Evolutionary conservation across 1,139 yeast species (phyloP).

Genomic region (Candida albicans): DNA sequence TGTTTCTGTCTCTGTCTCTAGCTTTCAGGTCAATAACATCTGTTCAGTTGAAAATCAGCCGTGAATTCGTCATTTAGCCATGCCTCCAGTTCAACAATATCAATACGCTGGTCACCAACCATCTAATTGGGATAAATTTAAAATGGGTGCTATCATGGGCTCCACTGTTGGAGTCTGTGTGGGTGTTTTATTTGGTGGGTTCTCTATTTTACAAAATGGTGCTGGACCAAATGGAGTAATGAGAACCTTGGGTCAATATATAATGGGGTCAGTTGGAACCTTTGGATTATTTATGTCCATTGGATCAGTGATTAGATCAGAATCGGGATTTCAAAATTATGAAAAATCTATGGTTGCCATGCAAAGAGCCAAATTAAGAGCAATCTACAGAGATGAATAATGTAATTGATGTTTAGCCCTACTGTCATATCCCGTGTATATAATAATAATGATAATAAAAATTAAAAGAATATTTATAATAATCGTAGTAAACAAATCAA

Average conservation of each 20-base stretch:
- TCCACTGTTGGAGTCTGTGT: conserved; percentile 94
- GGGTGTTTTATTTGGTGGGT: conserved; percentile 92
- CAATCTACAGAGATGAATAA: conserved; percentile 24
- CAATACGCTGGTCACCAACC: conserved; percentile 77
- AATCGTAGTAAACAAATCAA: background rate
- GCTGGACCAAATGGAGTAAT: conserved; percentile 98
- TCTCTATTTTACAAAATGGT: conserved; percentile 87
- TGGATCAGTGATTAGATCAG: conserved; percentile 91
- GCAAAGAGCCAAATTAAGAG: conserved; percentile 39
- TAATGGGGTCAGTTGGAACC: conserved; percentile 95
- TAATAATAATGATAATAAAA: background rate
- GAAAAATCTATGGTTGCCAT: conserved; percentile 37
- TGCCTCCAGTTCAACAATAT: conserved; percentile 87
- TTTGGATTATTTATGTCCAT: conserved; percentile 95
- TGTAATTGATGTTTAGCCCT: conserved; percentile 3
- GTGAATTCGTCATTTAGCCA: conserved; percentile 19
- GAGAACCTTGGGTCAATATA: conserved; percentile 95
- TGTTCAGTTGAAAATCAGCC: background rate
- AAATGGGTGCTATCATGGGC: conserved; percentile 98
- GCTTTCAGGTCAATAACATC: too few relatives aligned
- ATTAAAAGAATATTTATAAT: background rate
- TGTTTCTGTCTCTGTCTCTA: too few relatives aligned
- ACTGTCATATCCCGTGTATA: conserved; percentile 1
- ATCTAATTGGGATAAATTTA: conserved; percentile 90
- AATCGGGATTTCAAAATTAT: conserved; percentile 44